Conservation (phyloP, 225 moss, liverwort and hornwort species). For the Straminergon stramineum region DNA sequence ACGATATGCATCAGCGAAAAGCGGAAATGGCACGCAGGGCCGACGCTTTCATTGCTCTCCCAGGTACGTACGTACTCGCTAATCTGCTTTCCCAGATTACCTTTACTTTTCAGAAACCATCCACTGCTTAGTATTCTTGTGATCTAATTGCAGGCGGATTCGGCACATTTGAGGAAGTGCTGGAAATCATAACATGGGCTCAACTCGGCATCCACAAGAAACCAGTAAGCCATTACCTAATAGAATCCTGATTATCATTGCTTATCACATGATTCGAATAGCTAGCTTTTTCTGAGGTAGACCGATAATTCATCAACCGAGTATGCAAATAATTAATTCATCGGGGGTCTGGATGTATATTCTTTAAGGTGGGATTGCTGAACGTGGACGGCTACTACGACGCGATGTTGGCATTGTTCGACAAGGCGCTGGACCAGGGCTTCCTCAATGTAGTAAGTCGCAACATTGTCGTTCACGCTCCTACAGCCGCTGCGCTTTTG, state of each 20-base stretch:
- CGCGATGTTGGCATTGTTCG: conserved; percentile 19
- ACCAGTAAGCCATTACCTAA: conserved; percentile 2
- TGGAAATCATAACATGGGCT: conserved; percentile 51
- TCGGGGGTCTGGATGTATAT: too few relatives aligned
- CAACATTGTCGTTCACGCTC: conserved; percentile 20
- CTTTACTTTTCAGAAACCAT: background rate
- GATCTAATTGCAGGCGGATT: conserved; percentile 13
- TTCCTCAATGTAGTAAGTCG: conserved; percentile 35
- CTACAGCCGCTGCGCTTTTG: conserved; percentile 16
- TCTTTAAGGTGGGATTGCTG: conserved; percentile 27
- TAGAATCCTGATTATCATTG: too few relatives aligned
- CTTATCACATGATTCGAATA: background rate
- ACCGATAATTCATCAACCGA: background rate
- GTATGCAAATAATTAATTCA: too few relatives aligned
- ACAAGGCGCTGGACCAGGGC: conserved; percentile 26
- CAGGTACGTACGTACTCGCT: background rate
- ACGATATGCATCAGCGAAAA: conserved; percentile 47
- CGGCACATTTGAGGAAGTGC: conserved; percentile 47
- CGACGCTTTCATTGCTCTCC: conserved; percentile 28
- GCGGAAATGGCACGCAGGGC: conserved; percentile 42
- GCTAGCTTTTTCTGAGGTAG: background rate
- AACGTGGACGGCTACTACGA: conserved; percentile 40
- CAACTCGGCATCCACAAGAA: conserved; percentile 51
- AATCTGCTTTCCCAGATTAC: too few relatives aligned
- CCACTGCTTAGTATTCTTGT: background rate